Evolutionary conservation across 805 yeast species (phyloP), one percentile per base, ranked within the genome.

Genomic region (Pichia paraexigua): DNA sequence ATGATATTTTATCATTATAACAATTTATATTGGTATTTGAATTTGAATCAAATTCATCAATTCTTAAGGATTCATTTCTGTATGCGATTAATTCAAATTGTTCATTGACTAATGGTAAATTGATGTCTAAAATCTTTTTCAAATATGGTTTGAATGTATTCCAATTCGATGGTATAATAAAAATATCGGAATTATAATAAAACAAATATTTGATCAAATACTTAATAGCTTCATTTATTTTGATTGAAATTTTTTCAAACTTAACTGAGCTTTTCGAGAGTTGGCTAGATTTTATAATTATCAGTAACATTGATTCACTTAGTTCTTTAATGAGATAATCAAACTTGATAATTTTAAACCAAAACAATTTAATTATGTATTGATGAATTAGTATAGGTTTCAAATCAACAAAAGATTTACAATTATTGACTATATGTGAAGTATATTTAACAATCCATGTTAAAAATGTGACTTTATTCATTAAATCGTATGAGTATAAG

Each of bases 31-130:
- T 24, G 10, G 25, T 13, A 40, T 35, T 37, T 15, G 55, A 40
- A 15, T 32, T 20, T 7, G 43, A 9, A 44, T 53, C 59, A 5
- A 60, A 44, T 44, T 66, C 68, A 60, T 79, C 80, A 45, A 81
- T 71, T 75, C 82, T 80, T 48, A 85, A 68, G 2, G 89, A 83
- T 66, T 85, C 89, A 62, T 85, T 85, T 60, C 91, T 68, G 59
- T 80, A 83, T 47, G 80, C 76, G 6, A 85, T 77, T 30, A 84
- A 61, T 47, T 82, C 82, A 47, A 82, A 72, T 51, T 80, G 85
- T 43, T 77, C 78, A 24, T 53, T 64, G 49, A 60, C 67, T 43
- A 52, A 60, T 43, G 67, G 68, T 58, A 63, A 64, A 41, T 54
- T 56, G 48, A 60, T 55, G 40, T 70, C 72, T 46, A 72, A 56